Percentiles rank a stretch among this genome's conserved stretches.
phyloP scores from a whole-genome alignment of 2,329 filamentous ascomycete species.

The Metarhizium anisopliae region DNA sequence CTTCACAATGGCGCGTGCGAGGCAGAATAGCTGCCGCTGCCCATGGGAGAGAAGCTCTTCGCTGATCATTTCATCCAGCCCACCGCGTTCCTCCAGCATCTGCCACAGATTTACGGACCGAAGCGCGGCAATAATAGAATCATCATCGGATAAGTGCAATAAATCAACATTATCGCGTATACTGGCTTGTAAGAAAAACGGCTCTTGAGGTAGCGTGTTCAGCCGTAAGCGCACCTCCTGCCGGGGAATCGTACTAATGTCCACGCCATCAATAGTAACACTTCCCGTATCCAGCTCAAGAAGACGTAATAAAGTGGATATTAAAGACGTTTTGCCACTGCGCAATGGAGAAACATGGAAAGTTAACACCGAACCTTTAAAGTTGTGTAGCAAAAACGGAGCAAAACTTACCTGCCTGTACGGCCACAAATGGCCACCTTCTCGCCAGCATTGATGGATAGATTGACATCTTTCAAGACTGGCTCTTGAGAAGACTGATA shows the following conservation, averaged over 20 bases:
- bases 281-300: conserved; percentile 30
- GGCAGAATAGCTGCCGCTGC: conserved; percentile 35
- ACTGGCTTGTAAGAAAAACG: conserved; percentile 37
- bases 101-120: conserved; percentile 33
- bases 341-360: too few species aligned
- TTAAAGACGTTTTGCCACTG: conserved; percentile 23
- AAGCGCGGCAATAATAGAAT: conserved; percentile 32
- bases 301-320: conserved; percentile 37
- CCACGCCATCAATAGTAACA: conserved; percentile 36
- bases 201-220: conserved; percentile 40
- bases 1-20: conserved; percentile 25
- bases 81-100: conserved; percentile 28
- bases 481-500: conserved; percentile 15
- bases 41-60: conserved; percentile 28
- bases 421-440: conserved; percentile 36
- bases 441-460: conserved; percentile 22
- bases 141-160: conserved; percentile 23
- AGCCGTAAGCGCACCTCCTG: conserved; percentile 20
- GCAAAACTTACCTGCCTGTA: conserved; percentile 16
- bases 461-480: conserved; percentile 19
- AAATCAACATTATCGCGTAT: conserved; percentile 43
- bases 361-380: too few species aligned
- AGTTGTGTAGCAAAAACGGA: too few species aligned
- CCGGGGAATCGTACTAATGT: conserved; percentile 18
- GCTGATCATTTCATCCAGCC: conserved; percentile 25